Evolutionary conservation across 257 asterid species (phyloP), one percentile per base, ranked within the genome.

Genomic region (Solanum bulbocastanum): DNA sequence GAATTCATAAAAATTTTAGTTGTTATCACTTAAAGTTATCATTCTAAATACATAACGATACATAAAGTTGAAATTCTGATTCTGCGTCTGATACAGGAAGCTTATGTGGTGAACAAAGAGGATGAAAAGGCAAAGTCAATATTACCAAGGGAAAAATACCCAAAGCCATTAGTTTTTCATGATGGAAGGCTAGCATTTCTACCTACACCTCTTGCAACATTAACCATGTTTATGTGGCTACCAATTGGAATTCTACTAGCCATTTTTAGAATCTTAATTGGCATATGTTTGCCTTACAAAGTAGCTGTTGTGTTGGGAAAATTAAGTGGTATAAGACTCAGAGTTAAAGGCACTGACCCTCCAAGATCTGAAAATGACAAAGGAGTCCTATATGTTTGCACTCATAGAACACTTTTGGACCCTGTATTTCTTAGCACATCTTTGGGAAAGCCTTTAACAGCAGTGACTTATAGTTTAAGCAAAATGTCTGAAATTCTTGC

Each of bases 381-480:
- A 88, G 97, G 97, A 10, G 94, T 92, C 0, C 94, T 97, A 87
- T 97, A 92, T 84, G 98, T 97, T 32, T 96, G 99, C 93, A 84
- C 94, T 4, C 99, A 97, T 93, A 88, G 98, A 27, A 95, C 98
- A 23, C 94, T 97, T 27, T 44, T 96, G 0, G 99, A 97, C 86
- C 98, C 99, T 1, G 96, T 97, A 1, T 94, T 94, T 81, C 97
- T 97, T 49, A 93, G 97, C 89, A 90, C 93, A 0, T 35, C 94
- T 0, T 78, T 97, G 1, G 72, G 75, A 0, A 92, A 91, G 14
- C 95, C 97, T 5, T 40, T 97, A 11, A 96, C 98, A 1, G 98
- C 98, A 2, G 98, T 97, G 3, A 97, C 98, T 1, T 97, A 97
- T 92, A 95, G 98, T 91, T 91, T 96, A 14, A 97, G 99, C 86